phyloP scores from a whole-genome alignment of 2,329 filamentous ascomycete genomes.

The Colletotrichum kahawae region DNA sequence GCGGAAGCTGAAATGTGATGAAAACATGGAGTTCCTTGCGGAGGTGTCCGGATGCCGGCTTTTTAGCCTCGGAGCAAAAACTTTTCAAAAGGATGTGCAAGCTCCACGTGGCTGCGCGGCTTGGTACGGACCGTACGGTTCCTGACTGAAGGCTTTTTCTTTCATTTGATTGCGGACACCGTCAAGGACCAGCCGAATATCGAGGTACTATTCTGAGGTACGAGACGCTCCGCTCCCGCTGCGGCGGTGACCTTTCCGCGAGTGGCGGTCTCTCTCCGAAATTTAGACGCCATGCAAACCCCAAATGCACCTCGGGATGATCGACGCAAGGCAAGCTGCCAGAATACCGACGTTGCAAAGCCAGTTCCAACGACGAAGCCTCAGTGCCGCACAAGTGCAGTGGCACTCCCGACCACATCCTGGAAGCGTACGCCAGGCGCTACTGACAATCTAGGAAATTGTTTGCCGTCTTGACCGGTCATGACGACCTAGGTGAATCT shows the following conservation, averaged over 20 bases:
- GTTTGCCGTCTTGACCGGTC: background rate
- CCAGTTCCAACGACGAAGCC: background rate
- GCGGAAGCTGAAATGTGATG: background rate
- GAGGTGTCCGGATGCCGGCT: background rate
- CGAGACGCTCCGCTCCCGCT: background rate
- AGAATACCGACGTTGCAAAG: background rate
- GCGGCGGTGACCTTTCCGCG: background rate
- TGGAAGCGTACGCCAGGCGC: background rate
- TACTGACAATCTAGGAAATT: background rate
- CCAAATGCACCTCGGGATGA: background rate
- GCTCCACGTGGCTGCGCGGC: background rate
- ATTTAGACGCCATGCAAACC: background rate
- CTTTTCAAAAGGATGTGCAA: background rate
- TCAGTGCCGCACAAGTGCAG: background rate
- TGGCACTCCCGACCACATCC: background rate
- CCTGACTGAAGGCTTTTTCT: background rate
- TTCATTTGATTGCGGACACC: background rate
- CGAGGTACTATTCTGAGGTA: background rate
- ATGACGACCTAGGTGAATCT: background rate
- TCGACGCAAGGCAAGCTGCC: background rate
- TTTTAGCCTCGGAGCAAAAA: background rate
- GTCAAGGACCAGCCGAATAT: background rate
- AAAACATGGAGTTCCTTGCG: constrained; percentile 1
- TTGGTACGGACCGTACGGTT: background rate
- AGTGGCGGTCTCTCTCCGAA: background rate